Evolutionary conservation across 225 moss, liverwort and hornwort species (phyloP).

Genomic region (Thuidium tamariscinum): DNA sequence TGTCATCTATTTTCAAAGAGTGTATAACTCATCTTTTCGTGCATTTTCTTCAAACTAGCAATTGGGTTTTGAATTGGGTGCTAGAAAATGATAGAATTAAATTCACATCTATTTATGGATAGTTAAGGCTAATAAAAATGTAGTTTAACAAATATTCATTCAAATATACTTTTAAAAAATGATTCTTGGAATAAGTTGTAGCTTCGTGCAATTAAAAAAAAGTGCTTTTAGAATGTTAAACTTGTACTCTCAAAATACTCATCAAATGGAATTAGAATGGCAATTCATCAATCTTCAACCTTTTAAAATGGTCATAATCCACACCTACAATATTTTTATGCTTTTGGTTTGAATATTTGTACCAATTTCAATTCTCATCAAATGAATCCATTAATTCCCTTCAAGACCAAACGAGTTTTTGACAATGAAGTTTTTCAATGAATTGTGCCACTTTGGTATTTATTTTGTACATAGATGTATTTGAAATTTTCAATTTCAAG

Average conservation of each 20-base stretch:
- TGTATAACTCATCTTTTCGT: background rate
- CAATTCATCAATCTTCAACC: background rate
- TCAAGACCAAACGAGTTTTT: too few relatives aligned
- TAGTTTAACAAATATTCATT: background rate
- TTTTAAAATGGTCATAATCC: background rate
- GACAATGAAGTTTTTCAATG: too few relatives aligned
- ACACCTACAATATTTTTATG: accelerated
- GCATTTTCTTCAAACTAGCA: background rate
- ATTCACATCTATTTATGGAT: background rate
- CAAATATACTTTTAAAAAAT: too few relatives aligned
- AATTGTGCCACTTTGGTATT: too few relatives aligned
- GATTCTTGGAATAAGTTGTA: background rate
- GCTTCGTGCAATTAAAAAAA: accelerated
- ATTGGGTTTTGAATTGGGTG: background rate
- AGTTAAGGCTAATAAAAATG: background rate
- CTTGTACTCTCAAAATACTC: background rate
- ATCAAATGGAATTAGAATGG: too few relatives aligned
- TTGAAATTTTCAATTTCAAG: too few relatives aligned
- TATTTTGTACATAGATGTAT: too few relatives aligned
- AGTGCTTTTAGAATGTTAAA: background rate
- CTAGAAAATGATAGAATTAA: accelerated
- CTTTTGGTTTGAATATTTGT: background rate
- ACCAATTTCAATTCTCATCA: background rate
- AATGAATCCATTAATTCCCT: background rate
- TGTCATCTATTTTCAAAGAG: accelerated